Conservation (phyloP, 306 rosid genomes). For the Macrotyloma uniflorum region DNA sequence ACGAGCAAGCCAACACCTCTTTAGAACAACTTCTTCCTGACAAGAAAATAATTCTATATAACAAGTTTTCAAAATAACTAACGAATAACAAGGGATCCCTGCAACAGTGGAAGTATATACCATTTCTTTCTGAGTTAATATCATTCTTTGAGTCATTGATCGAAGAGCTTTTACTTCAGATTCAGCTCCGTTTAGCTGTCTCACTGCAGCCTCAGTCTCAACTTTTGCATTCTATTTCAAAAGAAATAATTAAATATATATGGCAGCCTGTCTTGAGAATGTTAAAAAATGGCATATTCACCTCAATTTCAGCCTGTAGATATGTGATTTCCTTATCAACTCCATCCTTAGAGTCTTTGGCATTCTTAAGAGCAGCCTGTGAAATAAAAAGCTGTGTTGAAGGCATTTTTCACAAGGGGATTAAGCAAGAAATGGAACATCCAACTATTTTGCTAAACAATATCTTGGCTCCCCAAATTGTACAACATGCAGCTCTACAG, state of each 20-base stretch:
- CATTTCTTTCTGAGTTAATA: slow-evolving; percentile 96
- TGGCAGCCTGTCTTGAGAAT: slow-evolving; percentile 18
- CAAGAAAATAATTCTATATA: slow-evolving; percentile 29
- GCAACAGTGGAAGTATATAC: slow-evolving; percentile 45
- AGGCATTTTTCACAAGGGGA: not conserved
- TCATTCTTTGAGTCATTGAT: slow-evolving; percentile 96
- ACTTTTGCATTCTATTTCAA: slow-evolving; percentile 74
- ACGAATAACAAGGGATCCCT: slow-evolving; percentile 32
- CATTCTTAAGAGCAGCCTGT: slow-evolving; percentile 88
- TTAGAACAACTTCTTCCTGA: slow-evolving; percentile 99
- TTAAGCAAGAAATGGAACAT: slow-evolving; percentile 32
- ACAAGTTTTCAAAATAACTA: slow-evolving; percentile 34
- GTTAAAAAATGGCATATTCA: slow-evolving; percentile 34
- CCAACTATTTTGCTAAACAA: slow-evolving; percentile 30
- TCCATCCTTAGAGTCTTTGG: slow-evolving; percentile 70
- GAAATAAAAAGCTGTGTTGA: slow-evolving; percentile 35
- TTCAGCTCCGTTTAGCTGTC: slow-evolving; percentile 76
- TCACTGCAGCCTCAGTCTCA: slow-evolving; percentile 54
- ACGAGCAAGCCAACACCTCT: slow-evolving; percentile 99
- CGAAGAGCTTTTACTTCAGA: slow-evolving; percentile 87
- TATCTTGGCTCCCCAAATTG: slow-evolving; percentile 23
- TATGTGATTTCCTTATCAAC: slow-evolving; percentile 66
- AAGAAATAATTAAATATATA: slow-evolving; percentile 32
- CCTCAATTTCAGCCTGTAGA: slow-evolving; percentile 68
- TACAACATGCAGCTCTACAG: slow-evolving; percentile 29